Conservation (phyloP, 2,329 filamentous ascomycete species). For the Byssochlamys sp. region DNA sequence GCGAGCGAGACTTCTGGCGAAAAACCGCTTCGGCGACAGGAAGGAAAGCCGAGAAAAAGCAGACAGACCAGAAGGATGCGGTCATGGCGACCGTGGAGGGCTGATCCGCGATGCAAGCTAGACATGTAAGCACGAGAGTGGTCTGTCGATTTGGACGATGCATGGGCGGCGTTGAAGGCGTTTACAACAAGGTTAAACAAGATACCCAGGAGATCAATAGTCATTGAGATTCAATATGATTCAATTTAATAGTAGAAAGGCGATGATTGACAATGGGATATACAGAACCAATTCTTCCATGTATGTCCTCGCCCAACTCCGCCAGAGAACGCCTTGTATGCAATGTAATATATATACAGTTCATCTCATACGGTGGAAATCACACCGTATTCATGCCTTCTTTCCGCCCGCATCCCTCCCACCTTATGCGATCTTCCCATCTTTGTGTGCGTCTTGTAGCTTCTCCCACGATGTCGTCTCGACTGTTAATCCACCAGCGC, state of each 20-base stretch:
- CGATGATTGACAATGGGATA: neutral
- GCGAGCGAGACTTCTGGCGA: slow-evolving; percentile 51
- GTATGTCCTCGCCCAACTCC: neutral
- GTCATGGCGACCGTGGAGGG: slow-evolving; percentile 12
- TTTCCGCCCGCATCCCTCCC: slow-evolving; percentile 12
- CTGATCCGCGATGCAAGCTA: neutral
- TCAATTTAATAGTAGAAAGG: neutral
- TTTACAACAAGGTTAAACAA: neutral
- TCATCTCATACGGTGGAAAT: neutral
- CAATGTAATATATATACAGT: neutral
- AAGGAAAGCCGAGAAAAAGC: slow-evolving; percentile 23
- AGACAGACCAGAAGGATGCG: slow-evolving; percentile 13
- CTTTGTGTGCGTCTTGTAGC: slow-evolving; percentile 24
- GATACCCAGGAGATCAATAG: neutral
- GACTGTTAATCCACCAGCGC: slow-evolving; percentile 47
- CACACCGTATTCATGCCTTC: neutral
- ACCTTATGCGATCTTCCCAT: slow-evolving; percentile 15
- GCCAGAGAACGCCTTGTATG: neutral
- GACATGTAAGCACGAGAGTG: neutral
- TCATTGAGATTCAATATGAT: neutral
- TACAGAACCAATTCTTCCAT: neutral
- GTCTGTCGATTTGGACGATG: neutral
- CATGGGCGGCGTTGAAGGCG: neutral
- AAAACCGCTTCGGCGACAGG: slow-evolving; percentile 30
- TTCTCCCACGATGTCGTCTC: slow-evolving; percentile 55